Evolutionary conservation across 495 filamentous ascomycete species (phyloP).

Genomic region (Penicillium malachiteum): DNA sequence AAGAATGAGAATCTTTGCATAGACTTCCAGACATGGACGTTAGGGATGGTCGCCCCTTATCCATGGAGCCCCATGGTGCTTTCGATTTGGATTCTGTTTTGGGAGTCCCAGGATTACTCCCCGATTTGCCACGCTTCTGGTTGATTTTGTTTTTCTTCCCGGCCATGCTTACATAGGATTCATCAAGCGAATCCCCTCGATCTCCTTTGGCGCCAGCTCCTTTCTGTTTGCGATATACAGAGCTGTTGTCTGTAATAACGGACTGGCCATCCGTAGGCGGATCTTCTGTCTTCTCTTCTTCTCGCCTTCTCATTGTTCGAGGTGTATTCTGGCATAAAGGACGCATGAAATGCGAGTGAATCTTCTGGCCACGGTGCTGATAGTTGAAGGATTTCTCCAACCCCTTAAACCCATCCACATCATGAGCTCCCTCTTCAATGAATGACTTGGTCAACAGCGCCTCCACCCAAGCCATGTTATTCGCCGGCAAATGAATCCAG

Average conservation of each 20-base stretch:
- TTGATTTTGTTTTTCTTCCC: conserved; percentile 29
- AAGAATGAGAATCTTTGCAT: conserved; percentile 29
- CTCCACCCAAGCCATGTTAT: conserved; percentile 61
- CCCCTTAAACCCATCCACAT: conserved; percentile 68
- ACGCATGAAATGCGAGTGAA: conserved; percentile 68
- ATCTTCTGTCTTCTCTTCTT: conserved; percentile 40
- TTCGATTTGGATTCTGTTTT: conserved; percentile 42
- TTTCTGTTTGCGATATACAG: conserved; percentile 27
- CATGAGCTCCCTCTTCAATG: conserved; percentile 62
- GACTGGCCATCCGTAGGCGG: conserved; percentile 19
- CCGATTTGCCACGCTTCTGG: conserved; percentile 40
- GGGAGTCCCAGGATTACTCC: conserved; percentile 30
- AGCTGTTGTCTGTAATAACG: conserved; percentile 7
- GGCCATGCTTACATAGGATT: background rate
- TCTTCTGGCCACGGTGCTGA: conserved; percentile 59
- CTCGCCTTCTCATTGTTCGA: conserved; percentile 37
- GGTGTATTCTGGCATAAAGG: conserved; percentile 60
- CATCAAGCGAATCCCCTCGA: conserved; percentile 33
- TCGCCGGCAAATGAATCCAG: conserved; percentile 71
- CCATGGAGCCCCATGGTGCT: conserved; percentile 15
- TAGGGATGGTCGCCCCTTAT: conserved; percentile 21
- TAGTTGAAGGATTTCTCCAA: conserved; percentile 64
- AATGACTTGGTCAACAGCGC: conserved; percentile 64
- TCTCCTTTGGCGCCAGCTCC: conserved; percentile 23
- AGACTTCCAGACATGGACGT: conserved; percentile 16